phyloP scores from a whole-genome alignment of 495 filamentous ascomycete species.

The Durotheca rogersii region DNA sequence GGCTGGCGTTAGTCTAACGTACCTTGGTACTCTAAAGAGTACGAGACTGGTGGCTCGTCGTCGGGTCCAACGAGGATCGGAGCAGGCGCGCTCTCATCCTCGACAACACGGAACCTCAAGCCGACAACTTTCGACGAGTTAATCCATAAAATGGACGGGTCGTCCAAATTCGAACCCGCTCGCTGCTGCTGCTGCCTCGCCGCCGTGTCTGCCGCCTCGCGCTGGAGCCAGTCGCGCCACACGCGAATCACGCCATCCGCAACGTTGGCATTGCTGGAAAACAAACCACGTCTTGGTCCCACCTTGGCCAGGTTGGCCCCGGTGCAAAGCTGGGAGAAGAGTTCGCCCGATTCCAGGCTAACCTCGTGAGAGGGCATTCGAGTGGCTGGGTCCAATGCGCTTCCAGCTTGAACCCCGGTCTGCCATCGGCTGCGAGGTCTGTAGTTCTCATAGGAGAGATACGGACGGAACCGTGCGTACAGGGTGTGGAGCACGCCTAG shows the following conservation, averaged over 20 bases:
- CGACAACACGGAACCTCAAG: slow-evolving; percentile 54
- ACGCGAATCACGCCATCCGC: slow-evolving; percentile 65
- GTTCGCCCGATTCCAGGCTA: slow-evolving; percentile 64
- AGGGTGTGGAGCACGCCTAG: slow-evolving; percentile 38
- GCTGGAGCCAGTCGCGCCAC: slow-evolving; percentile 65
- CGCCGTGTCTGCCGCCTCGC: slow-evolving; percentile 38
- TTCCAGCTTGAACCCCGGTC: slow-evolving; percentile 12
- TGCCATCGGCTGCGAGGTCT: slow-evolving; percentile 37
- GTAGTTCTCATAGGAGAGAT: slow-evolving; percentile 47
- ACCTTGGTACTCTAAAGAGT: slow-evolving; percentile 64
- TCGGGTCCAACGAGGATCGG: slow-evolving; percentile 52
- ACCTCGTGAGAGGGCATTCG: slow-evolving; percentile 58
- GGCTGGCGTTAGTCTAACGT: slow-evolving; percentile 14
- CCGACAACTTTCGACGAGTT: slow-evolving; percentile 57
- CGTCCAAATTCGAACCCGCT: slow-evolving; percentile 15
- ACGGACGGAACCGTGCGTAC: slow-evolving; percentile 63
- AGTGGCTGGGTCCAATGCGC: slow-evolving; percentile 19
- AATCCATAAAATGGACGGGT: slow-evolving; percentile 57
- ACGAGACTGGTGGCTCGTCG: slow-evolving; percentile 60
- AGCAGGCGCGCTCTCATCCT: slow-evolving; percentile 17
- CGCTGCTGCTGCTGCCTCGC: slow-evolving; percentile 20
- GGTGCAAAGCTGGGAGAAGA: slow-evolving; percentile 70
- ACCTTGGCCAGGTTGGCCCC: slow-evolving; percentile 67
- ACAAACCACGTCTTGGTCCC: slow-evolving; percentile 58
- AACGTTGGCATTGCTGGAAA: slow-evolving; percentile 60